Conservation (phyloP, 306 rosid genomes). For the Cucurbita ficifolia region DNA sequence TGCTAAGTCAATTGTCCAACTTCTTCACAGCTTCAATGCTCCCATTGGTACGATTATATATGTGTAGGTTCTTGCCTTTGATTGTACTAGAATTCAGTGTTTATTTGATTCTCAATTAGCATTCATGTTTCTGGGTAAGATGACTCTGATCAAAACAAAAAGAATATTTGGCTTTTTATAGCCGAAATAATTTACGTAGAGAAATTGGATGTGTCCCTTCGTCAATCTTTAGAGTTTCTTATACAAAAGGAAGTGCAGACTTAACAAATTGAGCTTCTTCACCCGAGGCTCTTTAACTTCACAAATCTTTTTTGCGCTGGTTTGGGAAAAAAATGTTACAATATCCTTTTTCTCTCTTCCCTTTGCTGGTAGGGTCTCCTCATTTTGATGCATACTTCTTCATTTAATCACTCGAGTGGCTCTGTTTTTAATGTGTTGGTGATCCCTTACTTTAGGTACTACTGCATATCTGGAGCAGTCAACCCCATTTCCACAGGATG, state of each 20-base stretch:
- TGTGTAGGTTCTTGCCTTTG: not conserved
- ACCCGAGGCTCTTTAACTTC: not conserved
- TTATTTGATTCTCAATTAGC: not conserved
- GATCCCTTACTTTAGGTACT: constrained; percentile 47
- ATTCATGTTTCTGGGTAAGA: not conserved
- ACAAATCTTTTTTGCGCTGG: not conserved
- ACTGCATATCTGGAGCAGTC: constrained; percentile 76
- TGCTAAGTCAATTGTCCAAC: constrained; percentile 63
- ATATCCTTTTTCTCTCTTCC: not conserved
- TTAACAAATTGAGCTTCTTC: not conserved
- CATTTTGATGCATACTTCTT: not conserved
- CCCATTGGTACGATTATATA: constrained; percentile 39
- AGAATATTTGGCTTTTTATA: not conserved
- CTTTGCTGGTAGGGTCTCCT: not conserved
- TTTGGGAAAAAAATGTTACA: not conserved
- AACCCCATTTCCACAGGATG: constrained; percentile 66
- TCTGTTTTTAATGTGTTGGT: constrained; percentile 11
- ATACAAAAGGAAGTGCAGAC: not conserved
- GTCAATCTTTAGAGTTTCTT: not conserved
- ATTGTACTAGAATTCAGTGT: not conserved
- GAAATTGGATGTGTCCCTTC: not conserved
- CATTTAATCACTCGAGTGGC: not conserved
- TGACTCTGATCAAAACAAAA: not conserved
- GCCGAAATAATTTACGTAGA: not conserved
- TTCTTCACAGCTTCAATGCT: constrained; percentile 58